These are phyloP conservation scores for Cyclotella baltica DNA, from an alignment of 108 stramenopile species.

Conservation along the genomic window DNA sequence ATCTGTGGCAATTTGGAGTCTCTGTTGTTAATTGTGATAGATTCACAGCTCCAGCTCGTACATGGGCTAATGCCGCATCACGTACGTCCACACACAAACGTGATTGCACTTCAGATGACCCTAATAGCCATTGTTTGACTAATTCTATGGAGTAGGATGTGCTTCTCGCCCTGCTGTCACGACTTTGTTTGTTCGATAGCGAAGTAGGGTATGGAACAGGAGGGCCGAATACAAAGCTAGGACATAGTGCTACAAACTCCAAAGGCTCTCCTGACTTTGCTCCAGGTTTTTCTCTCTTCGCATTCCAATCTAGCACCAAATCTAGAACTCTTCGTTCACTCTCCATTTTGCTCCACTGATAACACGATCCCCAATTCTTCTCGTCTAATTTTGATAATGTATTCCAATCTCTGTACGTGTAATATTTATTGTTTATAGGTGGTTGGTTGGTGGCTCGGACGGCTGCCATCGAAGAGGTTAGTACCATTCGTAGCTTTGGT, in stretches of 20 bases:
- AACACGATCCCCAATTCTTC: constrained; percentile 81
- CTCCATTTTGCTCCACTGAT: constrained; percentile 87
- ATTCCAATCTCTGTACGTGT: constrained; percentile 88
- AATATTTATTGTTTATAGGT: constrained; percentile 71
- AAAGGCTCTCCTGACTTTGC: too few species aligned
- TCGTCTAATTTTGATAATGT: constrained; percentile 64
- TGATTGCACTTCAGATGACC: constrained; percentile 78
- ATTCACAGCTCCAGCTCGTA: constrained; percentile 61
- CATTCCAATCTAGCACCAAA: constrained; percentile 50
- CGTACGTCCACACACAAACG: constrained; percentile 84
- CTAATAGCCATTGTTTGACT: constrained; percentile 76
- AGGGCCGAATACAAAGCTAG: constrained; percentile 88
- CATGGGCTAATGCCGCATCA: constrained; percentile 82
- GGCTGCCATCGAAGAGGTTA: constrained; percentile 89
- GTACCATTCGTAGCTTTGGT: constrained; percentile 53
- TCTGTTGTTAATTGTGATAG: constrained; percentile 12
- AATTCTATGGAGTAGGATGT: constrained; percentile 72
- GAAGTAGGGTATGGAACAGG: constrained; percentile 33
- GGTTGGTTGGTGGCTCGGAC: constrained; percentile 82
- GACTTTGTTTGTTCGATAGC: too few species aligned
- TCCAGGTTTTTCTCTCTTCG: constrained; percentile 62
- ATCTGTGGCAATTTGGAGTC: constrained; percentile 46
- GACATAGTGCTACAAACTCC: constrained; percentile 73
- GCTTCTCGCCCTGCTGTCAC: not conserved
- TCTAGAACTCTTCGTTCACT: constrained; percentile 77